Base-by-base conservation (phyloP, 306 rosid species). In the Senna tora region DNA sequence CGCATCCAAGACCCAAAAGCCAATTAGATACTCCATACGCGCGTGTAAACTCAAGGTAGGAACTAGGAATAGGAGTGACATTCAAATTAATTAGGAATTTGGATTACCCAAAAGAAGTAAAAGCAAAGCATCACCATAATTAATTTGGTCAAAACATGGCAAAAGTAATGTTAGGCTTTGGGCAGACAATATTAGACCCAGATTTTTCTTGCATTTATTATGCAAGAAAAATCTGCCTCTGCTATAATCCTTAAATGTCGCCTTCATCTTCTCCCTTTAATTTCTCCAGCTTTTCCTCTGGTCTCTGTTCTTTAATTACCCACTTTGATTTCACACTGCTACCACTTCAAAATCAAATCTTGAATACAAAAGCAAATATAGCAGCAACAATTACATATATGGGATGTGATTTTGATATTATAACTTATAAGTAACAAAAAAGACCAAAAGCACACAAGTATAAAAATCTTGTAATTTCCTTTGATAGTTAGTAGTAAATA, bases 121-220 rank as follows among this genome's bases (percentile, higher is more conserved):
- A 11, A n/a, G 16, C 30, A 51, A 11, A 16, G 21, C 30, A 19
- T 53, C 54, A 55, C 57, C 13, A 70, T 21, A 50, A 30, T 72
- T 32, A 63, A 32, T 47, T 0, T 17, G 32, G 65, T 77, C 80
- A 66, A 78, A 61, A 58, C 34, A 49, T 45, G 5, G 2, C 57
- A 57, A 79, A 79, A 82, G 84, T 30, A 33, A 74, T 77, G 89
- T 80, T 82, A 2, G 74, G 81, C 79, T 76, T 74, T 79, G 2
- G 43, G 65, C 74, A 60, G 83, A 82, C 83, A 84, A 39, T 5
- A 30, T 61, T 25, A 0, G 64, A n/a, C n/a, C n/a, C n/a, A n/a
- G n/a, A n/a, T n/a, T n/a, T n/a, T n/a, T n/a, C n/a, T n/a, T n/a
- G n/a, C n/a, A n/a, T n/a, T n/a, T n/a, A n/a, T n/a, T n/a, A n/a